Evolutionary conservation across 768 basidiomycete species (phyloP).

Genomic region (Boletus barrowsii): DNA sequence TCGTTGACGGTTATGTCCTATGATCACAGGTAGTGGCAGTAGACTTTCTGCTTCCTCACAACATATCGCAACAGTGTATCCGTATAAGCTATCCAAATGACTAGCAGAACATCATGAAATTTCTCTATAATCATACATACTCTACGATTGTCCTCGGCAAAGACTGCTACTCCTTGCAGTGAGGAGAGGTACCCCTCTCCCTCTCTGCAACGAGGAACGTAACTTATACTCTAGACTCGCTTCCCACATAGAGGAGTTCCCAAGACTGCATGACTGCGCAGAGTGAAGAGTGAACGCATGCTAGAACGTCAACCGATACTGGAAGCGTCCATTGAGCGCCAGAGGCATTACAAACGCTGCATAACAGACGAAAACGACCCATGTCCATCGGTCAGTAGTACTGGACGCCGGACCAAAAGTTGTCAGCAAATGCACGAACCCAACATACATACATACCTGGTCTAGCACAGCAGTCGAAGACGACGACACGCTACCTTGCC

Average conservation of each 20-base stretch:
- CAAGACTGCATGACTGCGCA: neutral
- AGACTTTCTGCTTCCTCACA: neutral
- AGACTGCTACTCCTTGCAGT: neutral
- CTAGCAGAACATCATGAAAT: neutral
- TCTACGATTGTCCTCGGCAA: neutral
- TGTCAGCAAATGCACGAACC: neutral
- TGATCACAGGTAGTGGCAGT: too few relatives aligned
- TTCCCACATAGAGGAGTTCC: neutral
- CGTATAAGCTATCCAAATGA: neutral
- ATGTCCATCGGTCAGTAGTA: slow-evolving; percentile 20
- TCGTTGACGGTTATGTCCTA: too few relatives aligned
- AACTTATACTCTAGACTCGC: neutral
- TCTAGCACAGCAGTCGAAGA: slow-evolving; percentile 25
- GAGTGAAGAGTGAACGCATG: neutral
- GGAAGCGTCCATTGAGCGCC: neutral
- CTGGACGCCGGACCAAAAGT: slow-evolving; percentile 2
- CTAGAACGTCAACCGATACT: neutral
- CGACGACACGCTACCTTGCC: slow-evolving; percentile 20
- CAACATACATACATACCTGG: slow-evolving; percentile 12
- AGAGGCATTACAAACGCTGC: slow-evolving; percentile 3
- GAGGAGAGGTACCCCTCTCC: neutral
- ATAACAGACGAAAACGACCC: slow-evolving; percentile 1
- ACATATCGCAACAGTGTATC: neutral
- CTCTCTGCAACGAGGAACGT: neutral
- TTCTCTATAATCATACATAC: neutral